Evolutionary conservation across 257 asterid species (phyloP), one percentile per base, ranked within the genome.

Genomic region (Ophiorrhiza pumila): DNA sequence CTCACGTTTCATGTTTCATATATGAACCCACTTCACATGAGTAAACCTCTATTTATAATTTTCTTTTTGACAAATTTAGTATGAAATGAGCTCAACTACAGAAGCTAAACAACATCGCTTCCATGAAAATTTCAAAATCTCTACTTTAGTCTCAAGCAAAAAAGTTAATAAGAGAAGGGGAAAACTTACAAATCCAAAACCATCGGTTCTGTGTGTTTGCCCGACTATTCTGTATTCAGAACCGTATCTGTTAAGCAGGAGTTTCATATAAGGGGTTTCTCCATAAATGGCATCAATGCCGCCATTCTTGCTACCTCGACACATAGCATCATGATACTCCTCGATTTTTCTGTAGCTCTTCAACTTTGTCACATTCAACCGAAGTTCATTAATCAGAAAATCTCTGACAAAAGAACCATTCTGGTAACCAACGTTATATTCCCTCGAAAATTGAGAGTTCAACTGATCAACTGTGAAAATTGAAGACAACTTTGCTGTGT

Each of bases 201-300:
- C 93, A 27, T 80, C 88, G 0, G 87, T 83, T 61, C 57, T 78
- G 80, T 87, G 82, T 0, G 86, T 81, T 29, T 82, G 87, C 13
- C 84, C 91, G 3, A 76, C 80, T 56, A 84, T 85, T 47, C 74
- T 89, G 82, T 89, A 89, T 10, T 69, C 69, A 23, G 84, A 65
- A 57, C 73, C 79, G 5, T 84, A 86, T 55, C 71, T 73, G 55
- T 71, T 71, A 53, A 85, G 72, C 3, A 90, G 63, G 31, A 87
- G 72, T 71, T 82, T 87, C 87, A 86, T 76, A 79, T 80, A 90
- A 71, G 90, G 90, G 50, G 82, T 76, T 76, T 90, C 96, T 52
- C 77, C 87, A 25, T 84, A 80, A 45, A 83, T 81, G 46, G 85
- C 94, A 65, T 83, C 94, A 45, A 87, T 81, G 41, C 96, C 90